Evolutionary conservation across 768 basidiomycete species (phyloP), one percentile per base, ranked within the genome.

Genomic region (Lentinula boryana): DNA sequence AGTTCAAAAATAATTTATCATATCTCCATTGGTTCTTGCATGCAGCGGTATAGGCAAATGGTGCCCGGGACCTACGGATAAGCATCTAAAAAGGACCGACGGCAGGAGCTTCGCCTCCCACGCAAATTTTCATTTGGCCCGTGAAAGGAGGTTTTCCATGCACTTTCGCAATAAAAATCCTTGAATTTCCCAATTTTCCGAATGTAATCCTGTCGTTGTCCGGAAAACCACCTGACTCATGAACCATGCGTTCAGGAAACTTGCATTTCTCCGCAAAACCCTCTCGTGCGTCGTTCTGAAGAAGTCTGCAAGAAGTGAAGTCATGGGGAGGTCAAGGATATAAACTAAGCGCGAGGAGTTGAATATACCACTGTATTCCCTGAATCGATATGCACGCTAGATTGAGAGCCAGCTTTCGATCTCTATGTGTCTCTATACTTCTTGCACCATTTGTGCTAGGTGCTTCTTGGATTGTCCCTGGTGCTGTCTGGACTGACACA

Each of bases 401-500:
- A 56, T 40, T 56, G n/a, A 56, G 23, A 31, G 9, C 36, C 23
- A 43, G 21, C 23, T 43, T 56, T 40, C 36, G 36, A 10, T 38
- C 36, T 12, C 6, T 56, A 4, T 56, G 55, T 15, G 23, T 56
- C 23, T 40, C 55, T 10, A n/a, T 56, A 13, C 38, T 56, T 31
- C 38, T 40, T 38, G 23, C 23, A 7, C 38, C 55, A 8, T 32
- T 23, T 10, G 38, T 31, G 12, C 55, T 56, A 27, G 40, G 55
- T 43, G 55, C 38, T 40, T 41, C 55, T 16, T 56, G 55, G 55
- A 68, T 72, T 31, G 70, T 69, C 12, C 68, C 71, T 2, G 70
- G 68, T 18, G 70, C 68, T 2, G 69, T 67, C 1, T 72, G 70
- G 71, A 69, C 70, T 31, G 68, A 71, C 53, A 69, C 69, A 3